Conservation (phyloP, 345 rosid genomes). For the Aquilaria sinensis region DNA sequence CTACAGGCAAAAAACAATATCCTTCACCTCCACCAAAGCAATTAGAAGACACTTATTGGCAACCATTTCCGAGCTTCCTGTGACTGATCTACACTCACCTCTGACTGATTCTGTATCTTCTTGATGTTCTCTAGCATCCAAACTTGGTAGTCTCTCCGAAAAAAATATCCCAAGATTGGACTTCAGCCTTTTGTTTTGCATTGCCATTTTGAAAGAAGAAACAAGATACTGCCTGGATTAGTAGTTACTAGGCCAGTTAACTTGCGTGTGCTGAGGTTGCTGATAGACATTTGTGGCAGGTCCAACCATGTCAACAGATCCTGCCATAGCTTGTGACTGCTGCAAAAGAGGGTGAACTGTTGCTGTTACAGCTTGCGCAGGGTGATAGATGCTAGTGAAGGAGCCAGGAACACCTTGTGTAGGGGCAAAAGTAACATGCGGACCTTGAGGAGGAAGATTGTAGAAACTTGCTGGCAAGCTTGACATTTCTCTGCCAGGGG, state of each 20-base stretch:
- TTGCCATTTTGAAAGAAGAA: conserved; percentile 28
- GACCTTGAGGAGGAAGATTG: conserved; percentile 80
- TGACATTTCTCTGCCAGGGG: conserved; percentile 67
- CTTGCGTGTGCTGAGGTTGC: conserved; percentile 89
- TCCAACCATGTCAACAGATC: conserved; percentile 68
- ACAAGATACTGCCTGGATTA: conserved; percentile 35
- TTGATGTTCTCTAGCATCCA: conserved; percentile 23
- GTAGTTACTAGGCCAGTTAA: conserved; percentile 87
- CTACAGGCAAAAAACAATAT: conserved; percentile 31
- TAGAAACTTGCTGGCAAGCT: conserved; percentile 70
- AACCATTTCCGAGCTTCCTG: conserved; percentile 19
- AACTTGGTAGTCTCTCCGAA: conserved; percentile 30
- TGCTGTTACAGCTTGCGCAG: conserved; percentile 64
- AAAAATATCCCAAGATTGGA: conserved; percentile 35
- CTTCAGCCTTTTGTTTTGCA: conserved; percentile 23
- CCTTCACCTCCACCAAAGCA: conserved; percentile 29
- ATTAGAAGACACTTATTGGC: conserved; percentile 32
- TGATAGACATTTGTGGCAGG: conserved; percentile 70
- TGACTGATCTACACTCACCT: conserved; percentile 23
- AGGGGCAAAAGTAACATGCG: conserved; percentile 72
- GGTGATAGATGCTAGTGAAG: conserved; percentile 66
- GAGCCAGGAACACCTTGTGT: conserved; percentile 66
- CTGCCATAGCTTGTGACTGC: conserved; percentile 69
- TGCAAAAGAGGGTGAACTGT: conserved; percentile 71
- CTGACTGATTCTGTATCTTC: conserved; percentile 27